phyloP scores from a whole-genome alignment of 2,329 filamentous ascomycete species.

The Podosphaera fusca region DNA sequence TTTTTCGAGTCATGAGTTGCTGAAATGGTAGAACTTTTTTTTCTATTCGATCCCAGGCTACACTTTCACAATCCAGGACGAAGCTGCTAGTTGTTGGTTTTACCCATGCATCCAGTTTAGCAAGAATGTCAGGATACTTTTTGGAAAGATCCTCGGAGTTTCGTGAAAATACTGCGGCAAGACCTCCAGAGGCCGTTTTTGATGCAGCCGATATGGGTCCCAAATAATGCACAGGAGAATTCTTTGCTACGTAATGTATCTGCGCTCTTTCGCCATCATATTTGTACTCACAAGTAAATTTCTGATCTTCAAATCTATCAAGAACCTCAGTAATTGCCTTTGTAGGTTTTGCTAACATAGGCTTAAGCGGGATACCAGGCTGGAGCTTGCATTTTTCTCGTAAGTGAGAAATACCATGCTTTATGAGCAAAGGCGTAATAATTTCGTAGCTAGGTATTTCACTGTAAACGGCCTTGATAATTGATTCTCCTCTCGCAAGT shows the following conservation, averaged over 20 bases:
- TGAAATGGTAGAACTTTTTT: slow-evolving; percentile 96
- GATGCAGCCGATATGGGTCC: slow-evolving; percentile 35
- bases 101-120: slow-evolving; percentile 72
- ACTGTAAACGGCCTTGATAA: slow-evolving; percentile 81
- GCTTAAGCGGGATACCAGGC: slow-evolving; percentile 84
- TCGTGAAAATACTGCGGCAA: slow-evolving; percentile 85
- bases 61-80: slow-evolving; percentile 94
- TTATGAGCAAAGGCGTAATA: slow-evolving; percentile 72
- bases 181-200: slow-evolving; percentile 31
- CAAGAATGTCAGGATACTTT: slow-evolving; percentile 91
- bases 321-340: slow-evolving; percentile 96
- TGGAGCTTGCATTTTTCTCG: slow-evolving; percentile 72
- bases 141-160: slow-evolving; percentile 94
- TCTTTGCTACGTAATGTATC: slow-evolving; percentile 84
- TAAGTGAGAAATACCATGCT: slow-evolving; percentile 66
- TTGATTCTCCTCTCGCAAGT: slow-evolving; percentile 60
- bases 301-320: slow-evolving; percentile 84
- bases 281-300: slow-evolving; percentile 97
- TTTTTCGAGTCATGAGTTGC: slow-evolving; percentile 92
- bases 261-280: slow-evolving; percentile 97
- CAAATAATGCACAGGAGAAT: slow-evolving; percentile 45
- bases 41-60: slow-evolving; percentile 83
- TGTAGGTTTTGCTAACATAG: slow-evolving; percentile 95
- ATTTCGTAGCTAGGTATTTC: slow-evolving; percentile 89
- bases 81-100: slow-evolving; percentile 81